Evolutionary conservation across 768 basidiomycete genomes (phyloP).

Genomic region (Suillus subaureus): DNA sequence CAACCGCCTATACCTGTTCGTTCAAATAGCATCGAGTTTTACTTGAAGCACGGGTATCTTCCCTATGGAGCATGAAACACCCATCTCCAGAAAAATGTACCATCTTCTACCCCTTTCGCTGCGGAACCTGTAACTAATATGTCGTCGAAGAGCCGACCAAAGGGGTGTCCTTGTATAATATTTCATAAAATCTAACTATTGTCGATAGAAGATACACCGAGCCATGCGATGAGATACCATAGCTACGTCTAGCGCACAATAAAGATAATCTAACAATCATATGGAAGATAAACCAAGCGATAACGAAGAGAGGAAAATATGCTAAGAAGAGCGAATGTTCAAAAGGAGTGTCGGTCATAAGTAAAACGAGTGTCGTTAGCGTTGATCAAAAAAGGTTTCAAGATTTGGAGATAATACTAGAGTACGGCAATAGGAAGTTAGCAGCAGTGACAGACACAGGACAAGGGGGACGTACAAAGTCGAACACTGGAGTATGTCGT

Average conservation of each 20-base stretch:
- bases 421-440: background rate
- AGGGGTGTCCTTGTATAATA: too few relatives aligned
- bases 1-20: too few relatives aligned
- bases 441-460: background rate
- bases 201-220: too few relatives aligned
- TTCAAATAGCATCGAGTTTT: too few relatives aligned
- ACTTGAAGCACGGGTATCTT: too few relatives aligned
- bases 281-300: background rate
- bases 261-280: background rate
- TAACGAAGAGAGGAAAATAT: background rate
- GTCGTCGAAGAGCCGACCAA: too few relatives aligned
- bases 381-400: background rate
- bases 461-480: background rate
- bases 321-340: background rate
- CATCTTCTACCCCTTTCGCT: too few relatives aligned
- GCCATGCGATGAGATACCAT: background rate
- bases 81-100: too few relatives aligned
- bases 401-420: background rate
- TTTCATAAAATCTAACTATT: too few relatives aligned
- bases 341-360: too few relatives aligned
- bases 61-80: too few relatives aligned
- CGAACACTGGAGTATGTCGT: background rate
- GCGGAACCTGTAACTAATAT: too few relatives aligned
- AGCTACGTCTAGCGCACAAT: background rate
- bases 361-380: background rate